phyloP scores from a whole-genome alignment of 805 yeast species.

The Metschnikowia vanudenii region DNA sequence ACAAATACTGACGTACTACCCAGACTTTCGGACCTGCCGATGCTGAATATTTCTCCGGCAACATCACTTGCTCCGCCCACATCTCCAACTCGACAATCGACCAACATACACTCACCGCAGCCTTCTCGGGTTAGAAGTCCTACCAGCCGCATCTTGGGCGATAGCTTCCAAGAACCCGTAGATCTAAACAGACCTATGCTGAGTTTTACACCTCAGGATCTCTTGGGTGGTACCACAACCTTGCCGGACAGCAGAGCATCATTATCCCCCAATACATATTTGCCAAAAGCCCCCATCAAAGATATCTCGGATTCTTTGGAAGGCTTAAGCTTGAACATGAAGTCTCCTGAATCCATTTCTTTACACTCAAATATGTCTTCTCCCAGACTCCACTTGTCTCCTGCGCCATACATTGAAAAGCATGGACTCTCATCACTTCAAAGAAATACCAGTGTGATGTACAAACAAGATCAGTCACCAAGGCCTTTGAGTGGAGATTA shows the following conservation, averaged over 20 bases:
- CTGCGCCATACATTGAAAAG: constrained; percentile 44
- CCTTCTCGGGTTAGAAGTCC: constrained; percentile 37
- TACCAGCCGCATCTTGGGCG: constrained; percentile 19
- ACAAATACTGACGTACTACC: neutral
- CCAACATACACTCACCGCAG: constrained; percentile 30
- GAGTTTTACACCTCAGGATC: constrained; percentile 50
- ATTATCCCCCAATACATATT: constrained; percentile 14
- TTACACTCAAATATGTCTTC: constrained; percentile 39
- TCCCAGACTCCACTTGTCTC: constrained; percentile 59
- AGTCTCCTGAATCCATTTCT: constrained; percentile 21
- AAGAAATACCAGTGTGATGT: constrained; percentile 38
- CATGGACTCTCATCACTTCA: constrained; percentile 64
- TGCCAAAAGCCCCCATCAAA: constrained; percentile 6
- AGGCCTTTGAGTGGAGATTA: constrained; percentile 8
- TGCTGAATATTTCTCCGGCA: neutral
- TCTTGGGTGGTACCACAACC: constrained; percentile 20
- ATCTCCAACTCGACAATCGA: constrained; percentile 2
- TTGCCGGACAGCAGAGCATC: constrained; percentile 10
- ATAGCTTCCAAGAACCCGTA: constrained; percentile 16
- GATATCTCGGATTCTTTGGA: constrained; percentile 28
- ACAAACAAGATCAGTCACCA: constrained; percentile 15
- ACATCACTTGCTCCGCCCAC: neutral
- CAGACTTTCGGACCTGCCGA: neutral
- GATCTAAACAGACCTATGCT: constrained; percentile 20
- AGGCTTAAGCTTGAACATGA: constrained; percentile 28